phyloP scores from a whole-genome alignment of 2,329 filamentous ascomycete genomes.

The Fusarium nisikadoi region DNA sequence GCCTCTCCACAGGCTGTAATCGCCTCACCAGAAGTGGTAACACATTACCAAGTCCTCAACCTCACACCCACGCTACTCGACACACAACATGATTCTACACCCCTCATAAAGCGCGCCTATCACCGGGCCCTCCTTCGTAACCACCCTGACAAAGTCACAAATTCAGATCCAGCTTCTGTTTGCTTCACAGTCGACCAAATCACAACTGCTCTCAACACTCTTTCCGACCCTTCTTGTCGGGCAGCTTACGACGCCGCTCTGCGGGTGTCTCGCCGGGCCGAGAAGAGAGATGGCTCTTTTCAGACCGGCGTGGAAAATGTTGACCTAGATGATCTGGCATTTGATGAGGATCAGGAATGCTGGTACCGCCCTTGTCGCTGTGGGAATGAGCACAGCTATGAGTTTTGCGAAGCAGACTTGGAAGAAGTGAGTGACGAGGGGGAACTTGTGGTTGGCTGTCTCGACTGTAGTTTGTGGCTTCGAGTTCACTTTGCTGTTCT shows the following conservation, averaged over 20 bases:
- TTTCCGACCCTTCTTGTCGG: constrained; percentile 62
- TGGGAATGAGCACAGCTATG: constrained; percentile 70
- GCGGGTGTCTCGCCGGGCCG: constrained; percentile 47
- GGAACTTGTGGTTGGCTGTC: constrained; percentile 72
- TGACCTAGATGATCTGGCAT: constrained; percentile 72
- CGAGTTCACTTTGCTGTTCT: constrained; percentile 71
- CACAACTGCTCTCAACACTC: constrained; percentile 65
- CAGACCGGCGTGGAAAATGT: constrained; percentile 71
- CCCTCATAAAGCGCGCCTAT: constrained; percentile 71
- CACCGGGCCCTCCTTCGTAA: constrained; percentile 71
- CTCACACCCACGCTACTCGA: constrained; percentile 62
- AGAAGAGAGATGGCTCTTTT: constrained; percentile 49
- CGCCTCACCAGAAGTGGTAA: constrained; percentile 48
- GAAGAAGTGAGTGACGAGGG: constrained; percentile 67
- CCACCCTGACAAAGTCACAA: constrained; percentile 69
- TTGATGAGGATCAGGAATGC: constrained; percentile 57
- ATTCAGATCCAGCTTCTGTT: constrained; percentile 44
- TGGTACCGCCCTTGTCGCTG: constrained; percentile 72
- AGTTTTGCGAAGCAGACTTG: constrained; percentile 68
- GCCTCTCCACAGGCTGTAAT: constrained; percentile 10
- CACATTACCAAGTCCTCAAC: constrained; percentile 70
- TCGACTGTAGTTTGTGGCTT: constrained; percentile 74
- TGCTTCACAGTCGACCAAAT: constrained; percentile 74
- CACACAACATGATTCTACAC: constrained; percentile 54
- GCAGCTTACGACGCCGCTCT: constrained; percentile 65